Evolutionary conservation across 805 yeast genomes (phyloP), one percentile per base, ranked within the genome.

Genomic region (Nakazawaea holstii): DNA sequence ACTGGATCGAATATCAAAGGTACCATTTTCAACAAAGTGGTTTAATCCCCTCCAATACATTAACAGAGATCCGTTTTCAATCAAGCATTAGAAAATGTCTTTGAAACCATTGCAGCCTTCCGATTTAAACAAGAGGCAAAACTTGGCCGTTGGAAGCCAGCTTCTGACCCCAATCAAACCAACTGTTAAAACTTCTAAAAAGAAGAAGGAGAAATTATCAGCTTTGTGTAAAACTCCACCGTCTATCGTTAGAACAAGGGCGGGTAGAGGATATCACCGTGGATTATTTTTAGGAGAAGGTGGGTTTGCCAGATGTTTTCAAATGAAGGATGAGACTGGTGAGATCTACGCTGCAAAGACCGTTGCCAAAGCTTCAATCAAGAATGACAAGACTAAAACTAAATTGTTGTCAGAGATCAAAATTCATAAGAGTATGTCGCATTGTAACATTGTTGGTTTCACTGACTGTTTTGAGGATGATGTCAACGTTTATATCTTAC

Each of bases 231-330:
- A 89, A 66, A 94, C 99, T 2, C 99, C 99, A 2, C 99, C 99
- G 32, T 85, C 96, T 14, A 76, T 91, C 54, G 95, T 94, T 55
- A 78, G 92, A 56, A 88, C 94, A 38, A 79, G 91, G 67, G 75
- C 77, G 49, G 97, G 97, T 39, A 80, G 87, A 61, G 95, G 90
- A 57, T 94, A 87, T 66, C 88, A 86, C 53, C 79, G 98, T 61
- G 98, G 98, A 1, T 74, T 74, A 50, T 91, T 90, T 58, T 72
- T 94, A 32, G 99, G 99, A 33, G 98, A 92, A 69, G 99, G 99
- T 51, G 99, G 99, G 0, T 94, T 94, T 72, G 99, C 99, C 14
- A 80, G 98, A 61, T 94, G 99, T 63, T 94, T 94, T 69, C 97
- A 94, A 65, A 94, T 94, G 74, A 88, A 86, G 62, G 96, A 91